phyloP scores from a whole-genome alignment of 2,329 filamentous ascomycete genomes.

The Alternaria triticimaculans region DNA sequence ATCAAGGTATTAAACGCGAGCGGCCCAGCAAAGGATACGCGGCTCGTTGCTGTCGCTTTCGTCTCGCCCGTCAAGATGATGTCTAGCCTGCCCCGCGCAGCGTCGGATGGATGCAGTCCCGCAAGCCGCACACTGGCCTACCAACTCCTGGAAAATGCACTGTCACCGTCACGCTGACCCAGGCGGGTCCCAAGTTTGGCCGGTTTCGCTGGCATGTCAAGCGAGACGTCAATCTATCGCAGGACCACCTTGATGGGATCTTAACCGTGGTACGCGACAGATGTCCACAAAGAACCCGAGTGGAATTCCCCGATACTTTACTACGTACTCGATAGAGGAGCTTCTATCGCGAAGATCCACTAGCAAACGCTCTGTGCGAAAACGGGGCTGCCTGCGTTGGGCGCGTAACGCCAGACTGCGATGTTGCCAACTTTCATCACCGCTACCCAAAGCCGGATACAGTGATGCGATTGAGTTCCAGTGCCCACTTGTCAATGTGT shows the following conservation, averaged over 20 bases:
- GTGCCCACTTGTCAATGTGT: conserved; percentile 1
- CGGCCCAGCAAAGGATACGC: not conserved
- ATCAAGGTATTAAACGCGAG: conserved; percentile 14
- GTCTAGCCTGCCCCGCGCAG: not conserved
- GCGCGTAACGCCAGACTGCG: not conserved
- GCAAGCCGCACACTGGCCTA: conserved; percentile 7
- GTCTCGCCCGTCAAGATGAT: not conserved
- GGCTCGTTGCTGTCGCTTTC: not conserved
- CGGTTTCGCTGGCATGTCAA: conserved; percentile 3
- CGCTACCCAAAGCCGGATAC: not conserved
- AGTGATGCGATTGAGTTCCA: not conserved
- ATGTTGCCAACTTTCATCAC: not conserved
- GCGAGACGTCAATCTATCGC: conserved; percentile 14
- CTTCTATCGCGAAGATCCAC: not conserved
- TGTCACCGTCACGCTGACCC: conserved; percentile 9
- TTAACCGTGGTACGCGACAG: not conserved
- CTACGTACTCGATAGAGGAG: not conserved
- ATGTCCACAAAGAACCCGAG: not conserved
- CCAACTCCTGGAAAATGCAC: not conserved
- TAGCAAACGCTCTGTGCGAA: not conserved
- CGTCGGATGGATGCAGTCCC: conserved; percentile 4
- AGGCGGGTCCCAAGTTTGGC: not conserved
- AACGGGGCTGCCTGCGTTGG: not conserved
- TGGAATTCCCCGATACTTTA: not conserved
- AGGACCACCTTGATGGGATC: conserved; percentile 2